Base-by-base conservation (phyloP, 2,329 filamentous ascomycete species). In the Hymenoscyphus linearis region DNA sequence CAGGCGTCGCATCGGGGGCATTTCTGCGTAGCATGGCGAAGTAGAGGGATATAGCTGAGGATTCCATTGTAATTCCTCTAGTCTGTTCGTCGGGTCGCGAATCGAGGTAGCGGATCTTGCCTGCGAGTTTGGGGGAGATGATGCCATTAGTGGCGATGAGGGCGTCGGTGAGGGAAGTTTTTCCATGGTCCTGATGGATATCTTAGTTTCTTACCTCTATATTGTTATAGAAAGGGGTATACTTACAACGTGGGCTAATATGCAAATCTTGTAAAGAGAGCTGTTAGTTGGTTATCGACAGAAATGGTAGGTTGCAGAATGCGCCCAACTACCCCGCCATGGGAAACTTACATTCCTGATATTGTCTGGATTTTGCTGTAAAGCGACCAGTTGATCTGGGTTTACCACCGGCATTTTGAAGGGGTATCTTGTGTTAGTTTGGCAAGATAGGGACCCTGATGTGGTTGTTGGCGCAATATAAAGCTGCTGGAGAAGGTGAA, bases 41-140 rank as follows among this genome's bases (percentile, higher is more conserved):
- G 76, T 90, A 96, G 36, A 99, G 81, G 0, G 95, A 98, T 66
- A 99, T 99, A 64, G 95, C 95, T 5, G 93, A 98, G 0, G 95
- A 98, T 75, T 99, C 95, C 95, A 99, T 99, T n/a, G 95, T 99
- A 72, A 99, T 99, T 60, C 95, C 95, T 66, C 95, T 88, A 16
- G 90, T 84, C 77, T 99, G 95, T 75, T 99, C 95, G 76, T 99
- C 95, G 1, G 93, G 93, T 52, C 95, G 83, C 25, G 95, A 98
- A 77, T 99, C 95, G 62, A 99, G 86, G 72, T 98, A 99, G 67
- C 95, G 89, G 76, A 99, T 96, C 81, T 98, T 98, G 75, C 95
- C 95, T 60, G 95, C 95, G 72, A 98, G 82, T 74, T 98, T 98
- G 60, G 93, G 91, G 34, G 95, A 98, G 72, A 99, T 99, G 78